A percentile compares a stretch with the other conserved stretches of the same genome.
Conservation (phyloP, 192 early-diverging fungal genomes). For the Coemansia reversa region DNA sequence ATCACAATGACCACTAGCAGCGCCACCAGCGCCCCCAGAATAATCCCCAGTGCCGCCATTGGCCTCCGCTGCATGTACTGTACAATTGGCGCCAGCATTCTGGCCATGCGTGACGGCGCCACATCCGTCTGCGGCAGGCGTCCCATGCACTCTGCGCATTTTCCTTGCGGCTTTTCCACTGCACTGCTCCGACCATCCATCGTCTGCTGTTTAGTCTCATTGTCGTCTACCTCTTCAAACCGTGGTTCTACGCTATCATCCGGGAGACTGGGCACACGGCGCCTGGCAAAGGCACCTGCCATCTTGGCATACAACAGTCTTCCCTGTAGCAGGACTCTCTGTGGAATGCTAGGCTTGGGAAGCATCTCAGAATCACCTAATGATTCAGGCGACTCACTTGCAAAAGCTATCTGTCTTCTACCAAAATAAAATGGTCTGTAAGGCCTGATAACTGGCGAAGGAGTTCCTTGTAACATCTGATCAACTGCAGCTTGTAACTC, state of each 20-base stretch:
- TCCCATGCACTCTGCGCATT: conserved; percentile 8
- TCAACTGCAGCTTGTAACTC: conserved; percentile 45
- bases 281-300: neutral
- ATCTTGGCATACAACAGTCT: neutral
- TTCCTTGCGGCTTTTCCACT: neutral
- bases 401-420: conserved; percentile 4
- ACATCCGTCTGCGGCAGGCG: neutral
- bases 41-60: conserved; percentile 28
- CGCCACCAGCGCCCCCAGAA: conserved; percentile 25
- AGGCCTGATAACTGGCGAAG: neutral
- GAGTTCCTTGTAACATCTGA: conserved; percentile 29
- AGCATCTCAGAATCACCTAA: neutral
- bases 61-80: conserved; percentile 42
- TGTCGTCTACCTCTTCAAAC: neutral
- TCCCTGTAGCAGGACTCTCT: neutral
- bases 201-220: neutral
- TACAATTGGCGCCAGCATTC: conserved; percentile 21
- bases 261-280: neutral
- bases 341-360: neutral
- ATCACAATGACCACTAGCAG: conserved; percentile 39
- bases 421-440: conserved; percentile 12
- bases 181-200: neutral
- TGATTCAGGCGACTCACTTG: neutral
- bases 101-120: conserved; percentile 1
- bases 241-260: neutral